Evolutionary conservation across 352 stramenopile genomes (phyloP), one percentile per base, ranked within the genome.

Genomic region (Pythium folliculosum): DNA sequence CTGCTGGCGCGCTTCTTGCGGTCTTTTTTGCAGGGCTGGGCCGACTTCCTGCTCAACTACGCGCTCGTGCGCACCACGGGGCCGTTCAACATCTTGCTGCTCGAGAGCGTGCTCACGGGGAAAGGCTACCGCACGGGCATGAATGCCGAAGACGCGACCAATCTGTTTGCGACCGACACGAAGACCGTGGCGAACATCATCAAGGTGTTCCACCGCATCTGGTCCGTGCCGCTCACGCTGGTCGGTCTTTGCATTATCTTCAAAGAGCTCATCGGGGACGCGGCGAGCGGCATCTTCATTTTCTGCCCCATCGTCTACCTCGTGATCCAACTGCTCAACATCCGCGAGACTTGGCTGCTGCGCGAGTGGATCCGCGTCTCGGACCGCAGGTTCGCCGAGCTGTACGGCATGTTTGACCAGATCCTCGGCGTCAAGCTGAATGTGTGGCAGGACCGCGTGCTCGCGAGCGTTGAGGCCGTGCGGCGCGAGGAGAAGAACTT

Each of bases 361-460:
- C 53, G 44, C 17, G 23, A 71, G 38, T 63, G 60, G 63, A 64
- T 75, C 16, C 37, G 55, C 19, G 25, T 69, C 21, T 75, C 69
- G 25, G 69, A 75, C 53, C 49, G 16, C 7, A 59, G 63, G 13
- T 71, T 75, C 37, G 63, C 30, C 8, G 60, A 62, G 30, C 49
- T 75, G 8, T 63, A 65, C 32, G 22, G 43, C 9, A 71, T 71
- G 22, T 75, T 75, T 63, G 57, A 68, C 45, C 52, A 68, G 21
- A 68, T 75, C 49, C 53, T 75, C 8, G 64, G 65, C 7, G 60
- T 76, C 19, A 90, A 90, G 19, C 58, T 90, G 0, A 85, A 83
- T 14, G 69, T 76, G 3, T 90, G 82, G 82, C 77, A 90, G 65
- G 73, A 82, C 49, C 81, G 75, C 40, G 78, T 79, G 53, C 65